Base-by-base conservation (phyloP, 345 rosid genomes). In the Draba incana region DNA sequence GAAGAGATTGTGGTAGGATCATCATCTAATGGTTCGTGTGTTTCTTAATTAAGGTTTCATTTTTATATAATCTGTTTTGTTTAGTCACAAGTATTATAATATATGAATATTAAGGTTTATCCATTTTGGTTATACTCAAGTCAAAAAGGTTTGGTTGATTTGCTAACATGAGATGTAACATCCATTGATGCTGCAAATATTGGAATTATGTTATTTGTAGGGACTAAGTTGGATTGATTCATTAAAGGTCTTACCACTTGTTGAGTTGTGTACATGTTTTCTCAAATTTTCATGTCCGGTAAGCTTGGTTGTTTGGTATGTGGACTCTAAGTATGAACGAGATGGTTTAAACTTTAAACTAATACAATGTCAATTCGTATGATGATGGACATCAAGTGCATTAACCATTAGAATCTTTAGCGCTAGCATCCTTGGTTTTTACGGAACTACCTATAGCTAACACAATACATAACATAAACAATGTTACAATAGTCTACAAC, bases 11-110 rank as follows among this genome's bases (percentile, higher is more conserved):
- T 16, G 15, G 47, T 33, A 43, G 64, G 63, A 63, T 55, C 57
- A 55, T 55, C 31, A 20, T 71, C 31, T 62, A 62, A 15, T 62
- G 64, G 63, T 55, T 20, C 20, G 20, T 20, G 57, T 71, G 49
- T 44, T 25, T 33, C 30, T 49, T 8, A 6, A 35, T 53, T 44
- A 24, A 56, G 27, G 48, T 57, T 62, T 38, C 52, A 44, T 28
- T 5, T 43, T 28, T 5, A 4, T 31, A 27, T 27, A 11, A 14
- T 39, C 5, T 7, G 33, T 69, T 61, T 70, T 61, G 37, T 52
- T 35, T 24, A 10, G 39, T 62, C 10, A 43, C 11, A 38, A 12
- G 12, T 54, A n/a, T 43, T 28, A 58, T 48, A 27, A 48, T 27
- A 13, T 42, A 56, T 44, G 42, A 14, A 28, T 56, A 68, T 37